These are phyloP conservation scores for Cryptococcus jaspeensis DNA, from an alignment of 1,284 basidiomycete species.

Conservation along the genomic window DNA sequence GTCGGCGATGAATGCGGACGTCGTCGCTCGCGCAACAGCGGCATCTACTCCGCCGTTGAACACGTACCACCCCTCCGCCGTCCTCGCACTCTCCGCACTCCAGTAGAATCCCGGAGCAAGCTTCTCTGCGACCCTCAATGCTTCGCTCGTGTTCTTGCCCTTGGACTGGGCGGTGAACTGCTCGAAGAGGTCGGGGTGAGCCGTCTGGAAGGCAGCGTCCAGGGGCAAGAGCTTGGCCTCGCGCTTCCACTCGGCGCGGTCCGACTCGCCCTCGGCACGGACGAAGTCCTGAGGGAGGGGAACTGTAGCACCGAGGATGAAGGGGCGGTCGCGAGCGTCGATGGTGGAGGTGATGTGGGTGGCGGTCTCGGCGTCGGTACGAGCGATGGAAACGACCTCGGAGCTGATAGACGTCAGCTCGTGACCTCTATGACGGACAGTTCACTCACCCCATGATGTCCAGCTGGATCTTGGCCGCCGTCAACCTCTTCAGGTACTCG, in stretches of 20 bases:
- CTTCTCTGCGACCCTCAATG: constrained; percentile 68
- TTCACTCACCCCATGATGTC: constrained; percentile 23
- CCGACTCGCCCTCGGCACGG: constrained; percentile 62
- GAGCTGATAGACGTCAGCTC: constrained; percentile 45
- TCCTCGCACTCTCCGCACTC: constrained; percentile 91
- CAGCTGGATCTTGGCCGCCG: constrained; percentile 19
- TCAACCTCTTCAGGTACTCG: constrained; percentile 16
- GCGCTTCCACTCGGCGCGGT: constrained; percentile 57
- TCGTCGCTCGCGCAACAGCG: constrained; percentile 76
- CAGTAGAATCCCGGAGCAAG: constrained; percentile 74
- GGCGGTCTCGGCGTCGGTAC: constrained; percentile 88
- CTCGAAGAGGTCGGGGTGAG: constrained; percentile 62
- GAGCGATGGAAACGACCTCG: constrained; percentile 83
- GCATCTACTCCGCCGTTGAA: constrained; percentile 57
- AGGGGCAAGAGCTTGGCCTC: constrained; percentile 50
- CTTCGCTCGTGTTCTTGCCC: constrained; percentile 72
- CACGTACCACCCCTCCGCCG: constrained; percentile 89
- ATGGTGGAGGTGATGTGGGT: constrained; percentile 81
- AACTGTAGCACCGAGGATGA: constrained; percentile 70
- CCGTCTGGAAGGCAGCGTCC: constrained; percentile 53
- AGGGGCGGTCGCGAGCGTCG: constrained; percentile 69
- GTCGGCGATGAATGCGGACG: constrained; percentile 79
- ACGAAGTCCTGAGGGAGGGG: constrained; percentile 15
- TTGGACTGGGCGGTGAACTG: constrained; percentile 62
- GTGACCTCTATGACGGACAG: not conserved